Base-by-base conservation (phyloP, 345 rosid genomes). In the Gossypium stocksii region DNA sequence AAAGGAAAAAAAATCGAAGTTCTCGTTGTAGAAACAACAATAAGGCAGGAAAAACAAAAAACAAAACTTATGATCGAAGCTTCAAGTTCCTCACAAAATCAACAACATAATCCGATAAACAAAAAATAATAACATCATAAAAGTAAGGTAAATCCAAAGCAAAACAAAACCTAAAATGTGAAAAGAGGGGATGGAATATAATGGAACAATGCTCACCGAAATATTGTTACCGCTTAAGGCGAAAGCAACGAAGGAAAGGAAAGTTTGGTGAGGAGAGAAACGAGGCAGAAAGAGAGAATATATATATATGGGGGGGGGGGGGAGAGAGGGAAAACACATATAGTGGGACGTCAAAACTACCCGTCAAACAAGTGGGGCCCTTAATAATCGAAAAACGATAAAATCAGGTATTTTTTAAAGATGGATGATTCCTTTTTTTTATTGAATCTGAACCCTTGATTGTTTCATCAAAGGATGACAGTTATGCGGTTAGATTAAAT, bases 181-280 rank as follows among this genome's bases (percentile, higher is more conserved):
- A 68, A 51, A 71, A 22, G 7, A 0, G 23, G 45, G 10, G 7
- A 38, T 34, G 0, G 25, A 43, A 22, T 10, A 34, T 5, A 3
- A 51, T 16, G 3, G 57, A 52, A 17, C n/a, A 61, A 68, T 49
- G 25, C 87, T 73, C 75, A 81, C 84, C 16, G 72, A 68, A 72
- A 34, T 17, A 3, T 7, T 13, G 29, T 20, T 56, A 64, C 54
- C 11, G 74, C 54, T 7, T 49, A 25, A 53, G 23, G 70, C 23
- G 20, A n/a, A 19, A 66, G 20, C 43, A 41, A 53, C 17, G 17
- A 74, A 14, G 14, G 19, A 74, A 15, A 34, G 0, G 34, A 15
- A 68, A 38, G 6, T 34, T 13, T 16, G 22, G 22, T 12, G 56
- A 11, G 20, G 17, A 27, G 23, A 19, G 34, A 22, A 6, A 29